Evolutionary conservation across 2,329 filamentous ascomycete genomes (phyloP).

Genomic region (Apiospora malaysiana): DNA sequence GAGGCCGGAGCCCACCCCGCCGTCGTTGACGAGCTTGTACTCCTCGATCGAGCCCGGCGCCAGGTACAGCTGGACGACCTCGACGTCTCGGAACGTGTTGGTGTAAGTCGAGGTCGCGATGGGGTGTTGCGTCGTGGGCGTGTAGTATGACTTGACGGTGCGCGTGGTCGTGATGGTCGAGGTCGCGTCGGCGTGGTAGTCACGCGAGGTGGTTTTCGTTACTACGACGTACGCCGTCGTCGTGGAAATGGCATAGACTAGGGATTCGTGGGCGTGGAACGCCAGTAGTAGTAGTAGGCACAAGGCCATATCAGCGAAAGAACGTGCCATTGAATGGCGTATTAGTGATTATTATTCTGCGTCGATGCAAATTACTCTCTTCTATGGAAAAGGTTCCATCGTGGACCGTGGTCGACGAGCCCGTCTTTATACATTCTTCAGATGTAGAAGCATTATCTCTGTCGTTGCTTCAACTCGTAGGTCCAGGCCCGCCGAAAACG

Average conservation of each 20-base stretch:
- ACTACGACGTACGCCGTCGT: not conserved
- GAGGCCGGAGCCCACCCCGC: not conserved
- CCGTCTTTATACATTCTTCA: not conserved
- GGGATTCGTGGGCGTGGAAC: not conserved
- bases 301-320: not conserved
- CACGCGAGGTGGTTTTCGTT: not conserved
- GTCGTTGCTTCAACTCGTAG: not conserved
- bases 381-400: too few species aligned
- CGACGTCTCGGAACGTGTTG: not conserved
- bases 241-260: not conserved
- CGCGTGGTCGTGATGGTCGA: not conserved
- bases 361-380: not conserved
- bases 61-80: slow-evolving; percentile 6
- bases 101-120: slow-evolving; percentile 13
- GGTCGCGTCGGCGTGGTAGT: not conserved
- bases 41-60: not conserved
- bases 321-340: not conserved
- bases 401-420: not conserved
- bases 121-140: not conserved
- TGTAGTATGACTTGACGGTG: not conserved
- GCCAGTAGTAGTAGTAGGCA: not conserved
- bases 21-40: not conserved
- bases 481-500: not conserved
- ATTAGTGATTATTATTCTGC: not conserved
- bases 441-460: too few species aligned